A percentile compares a stretch with the other conserved stretches of the same genome.
Evolutionary conservation across 2,329 filamentous ascomycete genomes (phyloP).

Genomic region (Fragosphaeria purpurea): DNA sequence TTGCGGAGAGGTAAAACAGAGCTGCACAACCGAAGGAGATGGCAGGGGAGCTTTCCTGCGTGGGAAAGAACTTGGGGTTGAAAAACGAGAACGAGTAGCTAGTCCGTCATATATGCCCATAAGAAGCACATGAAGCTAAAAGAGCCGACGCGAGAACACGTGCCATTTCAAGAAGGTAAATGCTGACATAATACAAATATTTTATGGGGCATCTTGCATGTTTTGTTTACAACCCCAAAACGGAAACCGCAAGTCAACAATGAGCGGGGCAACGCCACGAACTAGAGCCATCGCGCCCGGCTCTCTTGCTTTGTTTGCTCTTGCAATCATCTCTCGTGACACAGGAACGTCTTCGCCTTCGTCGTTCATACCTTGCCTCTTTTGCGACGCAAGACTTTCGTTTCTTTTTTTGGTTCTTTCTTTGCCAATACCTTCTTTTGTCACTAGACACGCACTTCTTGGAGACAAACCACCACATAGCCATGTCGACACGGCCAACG

Average conservation of each 20-base stretch:
- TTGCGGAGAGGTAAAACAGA: not conserved
- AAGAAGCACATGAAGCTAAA: not conserved
- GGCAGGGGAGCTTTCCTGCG: not conserved
- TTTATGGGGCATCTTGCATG: constrained; percentile 2
- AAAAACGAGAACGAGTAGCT: too few relatives aligned
- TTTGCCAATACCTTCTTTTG: not conserved
- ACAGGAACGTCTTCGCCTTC: too few relatives aligned
- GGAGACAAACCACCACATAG: constrained; percentile 8
- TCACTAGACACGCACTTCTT: not conserved
- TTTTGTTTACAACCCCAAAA: constrained; percentile 17
- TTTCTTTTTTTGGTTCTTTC: not conserved
- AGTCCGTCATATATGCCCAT: not conserved
- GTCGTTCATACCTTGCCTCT: too few relatives aligned
- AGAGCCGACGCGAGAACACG: constrained; percentile 7
- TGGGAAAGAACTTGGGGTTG: not conserved
- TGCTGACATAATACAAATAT: not conserved
- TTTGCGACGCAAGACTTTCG: not conserved
- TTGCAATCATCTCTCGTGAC: too few relatives aligned
- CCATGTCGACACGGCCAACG: constrained; percentile 32
- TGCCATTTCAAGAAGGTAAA: not conserved
- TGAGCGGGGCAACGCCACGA: constrained; percentile 13
- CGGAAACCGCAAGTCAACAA: constrained; percentile 16
- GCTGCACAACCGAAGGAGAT: not conserved
- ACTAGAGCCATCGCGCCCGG: not conserved
- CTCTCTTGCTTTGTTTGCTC: not conserved